phyloP scores from a whole-genome alignment of 1,139 yeast genomes.

The Protomyces lactucae-debilis region DNA sequence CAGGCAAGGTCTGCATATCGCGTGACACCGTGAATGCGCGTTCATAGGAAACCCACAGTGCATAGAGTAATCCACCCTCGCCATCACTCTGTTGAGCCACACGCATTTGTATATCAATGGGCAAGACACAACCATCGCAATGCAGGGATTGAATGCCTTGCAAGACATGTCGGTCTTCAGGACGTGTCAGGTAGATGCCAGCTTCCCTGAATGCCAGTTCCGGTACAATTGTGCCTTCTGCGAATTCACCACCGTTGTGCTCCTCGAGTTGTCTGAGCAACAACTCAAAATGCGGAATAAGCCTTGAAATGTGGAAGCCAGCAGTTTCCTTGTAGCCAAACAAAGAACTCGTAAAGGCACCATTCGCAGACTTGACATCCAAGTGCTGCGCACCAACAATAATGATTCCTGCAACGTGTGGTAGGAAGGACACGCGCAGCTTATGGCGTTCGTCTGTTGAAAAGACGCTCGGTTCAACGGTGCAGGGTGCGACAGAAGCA shows the following conservation, averaged over 20 bases:
- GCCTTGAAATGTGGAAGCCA: constrained; percentile 50
- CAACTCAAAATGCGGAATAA: constrained; percentile 62
- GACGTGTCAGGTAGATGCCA: constrained; percentile 13
- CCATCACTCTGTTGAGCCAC: constrained; percentile 43
- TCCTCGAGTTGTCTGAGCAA: constrained; percentile 44
- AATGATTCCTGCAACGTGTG: constrained; percentile 82
- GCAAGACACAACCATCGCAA: constrained; percentile 59
- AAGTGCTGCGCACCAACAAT: constrained; percentile 53
- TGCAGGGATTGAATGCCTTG: constrained; percentile 50
- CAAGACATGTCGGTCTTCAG: constrained; percentile 10
- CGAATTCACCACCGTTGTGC: constrained; percentile 43
- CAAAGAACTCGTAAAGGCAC: constrained; percentile 69
- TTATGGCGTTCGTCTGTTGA: constrained; percentile 24
- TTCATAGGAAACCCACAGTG: constrained; percentile 77
- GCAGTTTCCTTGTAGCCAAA: constrained; percentile 63
- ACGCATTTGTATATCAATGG: constrained; percentile 74
- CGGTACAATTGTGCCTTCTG: constrained; percentile 17
- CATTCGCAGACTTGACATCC: constrained; percentile 62
- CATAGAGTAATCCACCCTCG: constrained; percentile 38
- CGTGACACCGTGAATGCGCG: constrained; percentile 11
- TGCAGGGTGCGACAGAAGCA: constrained; percentile 10
- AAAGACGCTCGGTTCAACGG: constrained; percentile 22
- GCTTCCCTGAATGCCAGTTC: constrained; percentile 23
- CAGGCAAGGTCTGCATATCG: constrained; percentile 1
- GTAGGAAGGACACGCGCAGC: constrained; percentile 58